phyloP scores from a whole-genome alignment of 148 eudicot species.

The Pouteria glomerata region DNA sequence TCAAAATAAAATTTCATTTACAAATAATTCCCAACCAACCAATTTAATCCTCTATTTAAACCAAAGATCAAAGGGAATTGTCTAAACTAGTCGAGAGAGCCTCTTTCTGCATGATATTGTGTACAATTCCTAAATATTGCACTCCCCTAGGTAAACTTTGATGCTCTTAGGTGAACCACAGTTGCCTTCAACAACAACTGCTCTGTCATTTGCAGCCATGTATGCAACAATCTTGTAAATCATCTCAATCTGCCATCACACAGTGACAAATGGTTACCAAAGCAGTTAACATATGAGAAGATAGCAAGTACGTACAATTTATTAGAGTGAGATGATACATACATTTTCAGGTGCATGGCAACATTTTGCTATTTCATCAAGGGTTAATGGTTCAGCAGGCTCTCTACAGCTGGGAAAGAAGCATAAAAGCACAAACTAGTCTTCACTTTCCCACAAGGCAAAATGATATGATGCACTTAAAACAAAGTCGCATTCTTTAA shows the following conservation, averaged over 20 bases:
- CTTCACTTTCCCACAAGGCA: neutral
- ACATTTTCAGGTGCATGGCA: conserved; percentile 93
- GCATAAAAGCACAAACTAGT: conserved; percentile 7
- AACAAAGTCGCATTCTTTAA: conserved; percentile 1
- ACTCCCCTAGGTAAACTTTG: conserved; percentile 85
- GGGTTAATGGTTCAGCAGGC: conserved; percentile 85
- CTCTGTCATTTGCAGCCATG: conserved; percentile 99
- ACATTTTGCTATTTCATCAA: conserved; percentile 86
- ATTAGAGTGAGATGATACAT: conserved; percentile 11
- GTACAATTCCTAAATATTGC: conserved; percentile 69
- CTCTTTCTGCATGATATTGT: conserved; percentile 18
- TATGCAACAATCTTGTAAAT: conserved; percentile 88
- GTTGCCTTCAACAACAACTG: conserved; percentile 73
- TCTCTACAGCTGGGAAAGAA: conserved; percentile 69
- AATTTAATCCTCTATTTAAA: no score
- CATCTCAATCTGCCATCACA: conserved; percentile 74
- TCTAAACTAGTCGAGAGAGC: neutral
- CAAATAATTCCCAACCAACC: no score
- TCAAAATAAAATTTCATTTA: no score
- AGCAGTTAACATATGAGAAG: neutral
- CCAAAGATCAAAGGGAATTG: no score
- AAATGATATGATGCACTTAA: neutral
- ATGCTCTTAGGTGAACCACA: conserved; percentile 95
- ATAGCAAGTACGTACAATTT: neutral
- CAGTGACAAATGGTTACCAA: neutral